Percentiles rank a stretch among this genome's conserved stretches.
phyloP scores from a whole-genome alignment of 345 rosid genomes.

The Noccaea bulbosa region DNA sequence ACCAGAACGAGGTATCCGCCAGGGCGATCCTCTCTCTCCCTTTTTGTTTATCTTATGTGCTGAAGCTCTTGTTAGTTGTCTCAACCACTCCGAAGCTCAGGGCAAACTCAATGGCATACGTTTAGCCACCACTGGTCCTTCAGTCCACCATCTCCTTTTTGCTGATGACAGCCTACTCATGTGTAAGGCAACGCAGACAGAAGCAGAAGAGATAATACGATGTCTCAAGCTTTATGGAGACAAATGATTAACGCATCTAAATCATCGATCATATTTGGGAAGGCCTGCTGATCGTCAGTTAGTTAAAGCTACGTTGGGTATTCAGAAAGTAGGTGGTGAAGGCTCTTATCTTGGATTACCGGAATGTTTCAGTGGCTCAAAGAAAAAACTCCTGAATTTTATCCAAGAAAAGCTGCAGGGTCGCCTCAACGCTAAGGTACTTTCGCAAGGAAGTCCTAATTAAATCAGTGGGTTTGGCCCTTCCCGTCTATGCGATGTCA shows the following conservation, averaged over 20 bases:
- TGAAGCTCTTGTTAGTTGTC: fast-evolving
- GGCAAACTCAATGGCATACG: fast-evolving
- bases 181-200: background rate
- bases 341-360: no score
- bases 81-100: background rate
- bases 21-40: background rate
- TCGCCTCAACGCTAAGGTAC: background rate
- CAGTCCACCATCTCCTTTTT: background rate
- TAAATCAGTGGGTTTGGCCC: background rate
- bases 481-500: background rate
- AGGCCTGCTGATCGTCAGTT: no score
- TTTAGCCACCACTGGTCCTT: background rate
- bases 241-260: background rate
- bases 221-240: background rate
- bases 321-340: no score
- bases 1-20: background rate
- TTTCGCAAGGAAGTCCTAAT: background rate
- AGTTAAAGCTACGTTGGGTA: no score
- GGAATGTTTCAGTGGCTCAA: no score
- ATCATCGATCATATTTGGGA: no score
- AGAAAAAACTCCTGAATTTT: background rate
- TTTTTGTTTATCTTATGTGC: background rate
- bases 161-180: background rate
- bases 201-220: no score
- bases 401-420: background rate